These are phyloP conservation scores for Leccinellum rugosiceps DNA, from an alignment of 768 basidiomycete species.

Conservation along the genomic window DNA sequence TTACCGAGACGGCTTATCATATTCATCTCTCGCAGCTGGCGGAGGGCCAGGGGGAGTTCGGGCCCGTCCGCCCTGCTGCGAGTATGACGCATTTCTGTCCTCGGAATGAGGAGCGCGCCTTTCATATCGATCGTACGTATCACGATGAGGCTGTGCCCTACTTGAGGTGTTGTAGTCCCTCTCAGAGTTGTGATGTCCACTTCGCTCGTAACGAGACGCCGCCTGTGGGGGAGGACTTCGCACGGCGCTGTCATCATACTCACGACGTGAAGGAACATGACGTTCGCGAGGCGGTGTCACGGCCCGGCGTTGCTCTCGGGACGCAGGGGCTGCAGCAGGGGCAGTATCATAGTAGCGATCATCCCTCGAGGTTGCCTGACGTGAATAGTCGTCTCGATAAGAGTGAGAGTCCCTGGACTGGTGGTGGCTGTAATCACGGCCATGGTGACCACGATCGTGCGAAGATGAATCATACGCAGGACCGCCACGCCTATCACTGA, in stretches of 20 bases:
- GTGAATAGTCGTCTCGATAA: slow-evolving; percentile 56
- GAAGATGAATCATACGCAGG: slow-evolving; percentile 47
- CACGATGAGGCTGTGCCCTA: slow-evolving; percentile 37
- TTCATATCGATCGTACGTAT: slow-evolving; percentile 62
- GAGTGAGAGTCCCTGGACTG: slow-evolving; percentile 37
- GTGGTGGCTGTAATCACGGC: slow-evolving; percentile 49
- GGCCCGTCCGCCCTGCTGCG: slow-evolving; percentile 47
- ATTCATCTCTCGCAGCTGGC: slow-evolving; percentile 59
- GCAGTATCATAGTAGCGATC: slow-evolving; percentile 55
- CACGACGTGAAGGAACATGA: slow-evolving; percentile 57
- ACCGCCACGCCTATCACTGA: slow-evolving; percentile 35
- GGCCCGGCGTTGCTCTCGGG: slow-evolving; percentile 60
- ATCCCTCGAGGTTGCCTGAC: slow-evolving; percentile 45
- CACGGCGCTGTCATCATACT: slow-evolving; percentile 67
- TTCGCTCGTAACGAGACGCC: slow-evolving; percentile 55
- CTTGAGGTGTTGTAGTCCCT: slow-evolving; percentile 47
- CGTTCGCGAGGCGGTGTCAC: slow-evolving; percentile 63
- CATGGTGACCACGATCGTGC: slow-evolving; percentile 54
- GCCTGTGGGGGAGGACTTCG: slow-evolving; percentile 50
- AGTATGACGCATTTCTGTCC: slow-evolving; percentile 40
- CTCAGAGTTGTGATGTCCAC: slow-evolving; percentile 30
- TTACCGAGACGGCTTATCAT: slow-evolving; percentile 61
- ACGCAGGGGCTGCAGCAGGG: slow-evolving; percentile 35
- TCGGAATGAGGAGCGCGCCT: slow-evolving; percentile 43
- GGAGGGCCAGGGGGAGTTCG: slow-evolving; percentile 54